These are phyloP conservation scores for Arctostaphylos glauca DNA, from an alignment of 148 eudicot genomes.

Conservation along the genomic window DNA sequence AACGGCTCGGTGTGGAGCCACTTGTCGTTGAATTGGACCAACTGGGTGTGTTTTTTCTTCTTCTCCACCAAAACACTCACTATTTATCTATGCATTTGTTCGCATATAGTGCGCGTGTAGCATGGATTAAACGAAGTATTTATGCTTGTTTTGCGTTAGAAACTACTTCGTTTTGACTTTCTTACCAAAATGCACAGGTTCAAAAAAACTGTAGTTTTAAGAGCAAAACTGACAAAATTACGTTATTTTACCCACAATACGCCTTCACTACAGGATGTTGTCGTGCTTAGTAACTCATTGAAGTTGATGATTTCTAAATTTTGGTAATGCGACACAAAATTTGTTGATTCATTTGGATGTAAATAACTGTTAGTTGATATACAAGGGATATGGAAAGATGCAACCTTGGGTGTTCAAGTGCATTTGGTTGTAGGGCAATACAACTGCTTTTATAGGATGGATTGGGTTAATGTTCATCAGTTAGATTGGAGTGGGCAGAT, in stretches of 20 bases:
- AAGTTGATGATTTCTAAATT: no score
- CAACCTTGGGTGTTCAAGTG: neutral
- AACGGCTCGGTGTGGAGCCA: constrained; percentile 75
- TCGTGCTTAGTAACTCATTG: no score
- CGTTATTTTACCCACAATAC: no score
- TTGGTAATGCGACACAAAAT: neutral
- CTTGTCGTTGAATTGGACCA: constrained; percentile 80
- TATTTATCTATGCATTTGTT: neutral
- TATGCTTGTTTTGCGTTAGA: no score
- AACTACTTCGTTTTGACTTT: no score
- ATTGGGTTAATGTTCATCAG: neutral
- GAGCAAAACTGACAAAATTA: no score
- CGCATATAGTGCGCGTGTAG: neutral
- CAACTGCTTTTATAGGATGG: neutral
- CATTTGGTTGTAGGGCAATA: neutral
- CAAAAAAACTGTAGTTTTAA: no score
- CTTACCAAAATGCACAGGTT: no score
- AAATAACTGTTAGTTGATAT: neutral
- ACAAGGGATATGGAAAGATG: constrained; percentile 2
- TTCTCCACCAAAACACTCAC: neutral
- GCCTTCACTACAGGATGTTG: no score
- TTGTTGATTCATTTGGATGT: neutral
- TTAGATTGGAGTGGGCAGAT: neutral
- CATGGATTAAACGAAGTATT: no score
- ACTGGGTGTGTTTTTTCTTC: constrained; percentile 54